These are phyloP conservation scores for Saccharomycopsis fodiens DNA, from an alignment of 805 yeast species.

Conservation along the genomic window DNA sequence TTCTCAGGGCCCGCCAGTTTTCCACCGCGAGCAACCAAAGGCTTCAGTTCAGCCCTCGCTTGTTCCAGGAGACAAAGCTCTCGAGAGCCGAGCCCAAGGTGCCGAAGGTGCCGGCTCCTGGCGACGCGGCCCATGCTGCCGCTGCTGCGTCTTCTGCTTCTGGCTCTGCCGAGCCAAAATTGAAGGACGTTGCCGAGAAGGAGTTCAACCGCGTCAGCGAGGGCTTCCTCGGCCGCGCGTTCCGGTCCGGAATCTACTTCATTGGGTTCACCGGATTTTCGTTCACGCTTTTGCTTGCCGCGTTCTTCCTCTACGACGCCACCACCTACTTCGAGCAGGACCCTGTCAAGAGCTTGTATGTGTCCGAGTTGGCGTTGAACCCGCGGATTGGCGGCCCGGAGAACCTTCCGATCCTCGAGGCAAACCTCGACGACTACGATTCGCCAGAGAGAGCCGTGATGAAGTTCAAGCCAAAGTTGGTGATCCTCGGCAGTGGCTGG, in stretches of 20 bases:
- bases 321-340: conserved; percentile 49
- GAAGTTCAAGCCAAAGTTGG: conserved; percentile 47
- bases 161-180: no score
- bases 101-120: no score
- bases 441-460: conserved; percentile 36
- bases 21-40: not conserved
- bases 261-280: conserved; percentile 39
- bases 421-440: conserved; percentile 53
- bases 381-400: conserved; percentile 66
- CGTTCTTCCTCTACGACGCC: conserved; percentile 56
- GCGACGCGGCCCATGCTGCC: no score
- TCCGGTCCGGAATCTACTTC: conserved; percentile 30
- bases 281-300: conserved; percentile 33
- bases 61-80: not conserved
- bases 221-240: conserved; percentile 27
- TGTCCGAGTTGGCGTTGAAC: conserved; percentile 44
- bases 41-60: not conserved
- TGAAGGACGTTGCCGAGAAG: conserved; percentile 11
- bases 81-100: no score
- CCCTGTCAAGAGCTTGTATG: conserved; percentile 35
- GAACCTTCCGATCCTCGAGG: conserved; percentile 52
- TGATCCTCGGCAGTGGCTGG: conserved; percentile 66
- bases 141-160: not conserved
- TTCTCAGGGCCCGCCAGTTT: not conserved
- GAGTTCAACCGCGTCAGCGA: conserved; percentile 23